Conservation (phyloP, 805 yeast species). For the Saturnispora kantuleensis region DNA sequence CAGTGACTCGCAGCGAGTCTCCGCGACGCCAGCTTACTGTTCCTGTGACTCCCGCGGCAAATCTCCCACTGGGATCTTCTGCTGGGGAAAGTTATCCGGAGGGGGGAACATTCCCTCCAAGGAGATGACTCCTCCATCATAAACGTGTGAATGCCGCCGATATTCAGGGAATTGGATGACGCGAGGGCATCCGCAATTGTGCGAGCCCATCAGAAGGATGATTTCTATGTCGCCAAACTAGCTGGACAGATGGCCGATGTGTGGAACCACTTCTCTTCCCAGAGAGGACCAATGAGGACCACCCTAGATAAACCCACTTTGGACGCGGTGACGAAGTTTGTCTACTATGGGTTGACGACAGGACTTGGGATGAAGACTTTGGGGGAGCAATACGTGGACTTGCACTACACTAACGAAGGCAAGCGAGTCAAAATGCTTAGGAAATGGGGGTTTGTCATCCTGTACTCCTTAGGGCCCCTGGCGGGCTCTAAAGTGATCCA, state of each 20-base stretch:
- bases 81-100: too few relatives aligned
- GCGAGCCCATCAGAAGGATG: constrained; percentile 85
- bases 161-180: constrained; percentile 4
- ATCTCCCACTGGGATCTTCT: too few relatives aligned
- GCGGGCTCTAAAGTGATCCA: constrained; percentile 25
- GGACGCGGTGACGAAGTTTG: constrained; percentile 42
- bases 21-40: too few relatives aligned
- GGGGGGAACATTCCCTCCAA: too few relatives aligned
- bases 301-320: constrained; percentile 49
- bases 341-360: constrained; percentile 71
- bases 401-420: constrained; percentile 33
- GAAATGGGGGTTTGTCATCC: constrained; percentile 48
- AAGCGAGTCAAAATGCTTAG: constrained; percentile 35
- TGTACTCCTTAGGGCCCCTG: constrained; percentile 59
- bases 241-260: constrained; percentile 42
- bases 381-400: constrained; percentile 91
- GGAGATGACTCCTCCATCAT: neutral
- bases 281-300: constrained; percentile 41
- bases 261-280: constrained; percentile 48
- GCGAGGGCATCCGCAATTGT: constrained; percentile 90
- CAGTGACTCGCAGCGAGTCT: too few relatives aligned
- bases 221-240: constrained; percentile 52
- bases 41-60: too few relatives aligned
- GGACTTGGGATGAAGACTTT: constrained; percentile 67
- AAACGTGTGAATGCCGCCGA: neutral